These are phyloP conservation scores for Phytophthora crassamura DNA, from an alignment of 352 stramenopile species.

Conservation along the genomic window DNA sequence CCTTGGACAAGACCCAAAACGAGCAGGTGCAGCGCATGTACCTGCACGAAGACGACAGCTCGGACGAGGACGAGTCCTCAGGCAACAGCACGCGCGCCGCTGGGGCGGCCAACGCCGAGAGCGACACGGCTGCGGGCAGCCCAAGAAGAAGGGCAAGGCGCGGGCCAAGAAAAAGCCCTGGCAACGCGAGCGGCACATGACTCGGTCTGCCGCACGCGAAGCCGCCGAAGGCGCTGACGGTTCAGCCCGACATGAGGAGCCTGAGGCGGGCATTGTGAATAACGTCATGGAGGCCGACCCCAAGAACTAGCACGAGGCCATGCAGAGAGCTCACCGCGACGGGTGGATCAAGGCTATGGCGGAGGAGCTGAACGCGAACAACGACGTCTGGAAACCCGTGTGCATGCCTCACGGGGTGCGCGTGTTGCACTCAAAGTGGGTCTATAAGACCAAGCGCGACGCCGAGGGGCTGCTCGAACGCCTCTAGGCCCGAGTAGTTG, in stretches of 20 bases:
- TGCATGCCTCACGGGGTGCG: not conserved
- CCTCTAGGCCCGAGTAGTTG: slow-evolving; percentile 29
- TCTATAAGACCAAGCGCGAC: slow-evolving; percentile 34
- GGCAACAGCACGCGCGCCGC: not conserved
- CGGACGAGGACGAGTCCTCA: not conserved
- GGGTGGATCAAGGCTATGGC: slow-evolving; percentile 1
- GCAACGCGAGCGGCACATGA: not conserved
- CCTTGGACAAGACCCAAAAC: slow-evolving; percentile 1
- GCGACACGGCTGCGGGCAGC: not conserved
- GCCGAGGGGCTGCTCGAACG: slow-evolving; percentile 16
- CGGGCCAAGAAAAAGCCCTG: not conserved
- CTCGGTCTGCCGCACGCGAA: not conserved
- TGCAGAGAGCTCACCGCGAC: not conserved
- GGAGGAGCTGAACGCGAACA: slow-evolving; percentile 1
- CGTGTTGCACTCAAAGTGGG: slow-evolving; percentile 28
- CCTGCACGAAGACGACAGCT: not conserved
- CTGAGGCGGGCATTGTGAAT: not conserved
- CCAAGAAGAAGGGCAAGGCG: not conserved
- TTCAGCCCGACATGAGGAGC: not conserved
- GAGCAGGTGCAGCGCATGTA: not conserved
- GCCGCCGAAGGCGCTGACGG: not conserved
- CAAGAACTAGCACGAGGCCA: slow-evolving; percentile 21
- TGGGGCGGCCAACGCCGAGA: not conserved
- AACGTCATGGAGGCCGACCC: not conserved
- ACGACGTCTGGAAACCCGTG: slow-evolving; percentile 2